These are phyloP conservation scores for Pseudoneurospora amorphoporcata DNA, from an alignment of 495 filamentous ascomycete species.

Conservation along the genomic window DNA sequence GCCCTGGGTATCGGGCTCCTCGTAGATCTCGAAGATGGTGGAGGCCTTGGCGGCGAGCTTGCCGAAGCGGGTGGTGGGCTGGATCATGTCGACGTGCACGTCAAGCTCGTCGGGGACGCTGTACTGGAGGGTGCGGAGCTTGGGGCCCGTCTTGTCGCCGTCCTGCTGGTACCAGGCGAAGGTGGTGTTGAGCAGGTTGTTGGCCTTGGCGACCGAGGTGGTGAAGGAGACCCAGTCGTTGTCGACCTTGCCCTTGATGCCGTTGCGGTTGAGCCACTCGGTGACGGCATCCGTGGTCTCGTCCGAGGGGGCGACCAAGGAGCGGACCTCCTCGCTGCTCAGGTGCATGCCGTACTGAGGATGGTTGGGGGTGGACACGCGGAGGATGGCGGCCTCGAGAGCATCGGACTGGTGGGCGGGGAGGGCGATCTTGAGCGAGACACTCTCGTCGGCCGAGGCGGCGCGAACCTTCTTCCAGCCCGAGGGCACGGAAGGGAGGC, in stretches of 20 bases:
- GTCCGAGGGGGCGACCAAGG: conserved; percentile 40
- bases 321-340: conserved; percentile 40
- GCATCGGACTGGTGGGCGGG: conserved; percentile 35
- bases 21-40: conserved; percentile 19
- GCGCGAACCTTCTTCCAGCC: conserved; percentile 33
- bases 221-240: conserved; percentile 39
- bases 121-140: conserved; percentile 50
- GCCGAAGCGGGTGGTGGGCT: conserved; percentile 58
- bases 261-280: conserved; percentile 41
- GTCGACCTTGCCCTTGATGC: conserved; percentile 37
- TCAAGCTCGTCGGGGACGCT: conserved; percentile 51
- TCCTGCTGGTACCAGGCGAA: conserved; percentile 34
- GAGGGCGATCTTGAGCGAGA: conserved; percentile 26
- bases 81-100: conserved; percentile 50
- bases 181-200: conserved; percentile 36
- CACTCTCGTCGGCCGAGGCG: conserved; percentile 22
- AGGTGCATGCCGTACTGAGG: conserved; percentile 47
- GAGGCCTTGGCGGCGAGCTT: conserved; percentile 18
- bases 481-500: conserved; percentile 29
- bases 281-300: conserved; percentile 29
- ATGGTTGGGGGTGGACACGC: conserved; percentile 47
- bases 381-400: conserved; percentile 41
- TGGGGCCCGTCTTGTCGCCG: conserved; percentile 23
- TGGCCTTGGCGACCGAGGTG: conserved; percentile 35
- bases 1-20: neutral